Base-by-base conservation (phyloP, 768 basidiomycete genomes). In the Royoungia palumana region DNA sequence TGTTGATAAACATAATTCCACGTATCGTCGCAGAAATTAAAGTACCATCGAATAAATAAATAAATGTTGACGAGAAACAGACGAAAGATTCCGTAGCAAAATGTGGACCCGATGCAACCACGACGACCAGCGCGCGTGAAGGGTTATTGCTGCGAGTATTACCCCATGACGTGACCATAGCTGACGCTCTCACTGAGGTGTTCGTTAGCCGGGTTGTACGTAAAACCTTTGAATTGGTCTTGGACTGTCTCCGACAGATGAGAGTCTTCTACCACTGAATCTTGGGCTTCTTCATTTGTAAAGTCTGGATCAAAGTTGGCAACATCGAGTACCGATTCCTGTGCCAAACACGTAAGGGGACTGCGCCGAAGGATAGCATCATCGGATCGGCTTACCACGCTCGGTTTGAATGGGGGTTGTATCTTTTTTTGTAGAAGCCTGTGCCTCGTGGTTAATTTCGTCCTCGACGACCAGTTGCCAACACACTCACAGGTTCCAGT, bases 281-380 rank as follows among this genome's bases (percentile, higher is more conserved):
- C 95, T 59, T 91, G 83, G 2, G 94, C 88, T 48, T 90, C 86
- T 67, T 99, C 95, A 52, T 86, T 89, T 24, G 94, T 97, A 65
- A 99, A 99, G 68, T 98, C 95, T 21, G 92, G 81, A 68, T 98
- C 96, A 71, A 99, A 98, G 75, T 97, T 93, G 49, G 87, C 91
- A 19, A 94, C 93, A 65, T 96, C 94, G 38, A 96, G 80, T 1
- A 94, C 94, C 46, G 87, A 88, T 74, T 94, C 93, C 85, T 86
- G 36, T 41, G 48, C 47, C 25, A 12, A 59, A 25, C 20, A 28
- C 8, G 46, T 58, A 42, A 61, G 41, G 24, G 28, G 28, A 25
- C 14, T 14, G 17, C 3, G 34, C 22, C 24, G 12, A 32, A 25
- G 27, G 1, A 27, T 13, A 35, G 22, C 14, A 17, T 5, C 20